Conservation (phyloP, 2,329 filamentous ascomycete species). For the Nothophoma quercina region DNA sequence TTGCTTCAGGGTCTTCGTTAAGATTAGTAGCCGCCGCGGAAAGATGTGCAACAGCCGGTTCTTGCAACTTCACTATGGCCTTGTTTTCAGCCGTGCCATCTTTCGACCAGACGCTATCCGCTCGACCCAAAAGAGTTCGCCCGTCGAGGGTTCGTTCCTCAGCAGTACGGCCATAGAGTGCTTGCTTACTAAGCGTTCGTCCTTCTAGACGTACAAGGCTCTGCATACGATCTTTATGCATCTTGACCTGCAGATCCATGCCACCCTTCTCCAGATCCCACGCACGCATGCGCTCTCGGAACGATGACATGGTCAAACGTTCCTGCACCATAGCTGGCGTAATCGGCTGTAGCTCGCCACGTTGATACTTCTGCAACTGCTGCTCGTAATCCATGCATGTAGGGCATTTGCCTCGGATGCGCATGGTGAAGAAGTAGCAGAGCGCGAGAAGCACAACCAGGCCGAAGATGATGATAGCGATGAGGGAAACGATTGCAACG, state of each 20-base stretch:
- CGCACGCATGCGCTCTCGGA: background rate
- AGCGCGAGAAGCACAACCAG: background rate
- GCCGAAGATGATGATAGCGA: background rate
- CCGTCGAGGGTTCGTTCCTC: too few species aligned
- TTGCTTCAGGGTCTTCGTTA: background rate
- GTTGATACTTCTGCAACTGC: conserved; percentile 2
- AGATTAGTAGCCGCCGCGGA: background rate
- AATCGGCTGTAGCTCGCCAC: background rate
- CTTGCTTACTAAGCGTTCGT: too few species aligned
- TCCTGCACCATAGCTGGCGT: background rate
- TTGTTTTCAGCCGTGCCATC: background rate
- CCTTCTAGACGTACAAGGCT: background rate
- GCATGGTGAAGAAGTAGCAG: conserved; percentile 1
- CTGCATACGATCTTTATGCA: background rate
- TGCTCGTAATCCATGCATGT: background rate
- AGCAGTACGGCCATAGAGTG: too few species aligned
- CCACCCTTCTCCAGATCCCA: background rate
- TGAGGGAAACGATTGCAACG: background rate
- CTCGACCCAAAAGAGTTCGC: too few species aligned
- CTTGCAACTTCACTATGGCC: background rate
- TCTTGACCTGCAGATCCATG: background rate
- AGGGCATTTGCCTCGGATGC: background rate
- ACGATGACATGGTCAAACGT: too few species aligned
- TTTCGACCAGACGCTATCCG: background rate
- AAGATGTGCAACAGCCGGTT: background rate